Base-by-base conservation (phyloP, 148 eudicot species). In the Heliamphora exappendiculata region DNA sequence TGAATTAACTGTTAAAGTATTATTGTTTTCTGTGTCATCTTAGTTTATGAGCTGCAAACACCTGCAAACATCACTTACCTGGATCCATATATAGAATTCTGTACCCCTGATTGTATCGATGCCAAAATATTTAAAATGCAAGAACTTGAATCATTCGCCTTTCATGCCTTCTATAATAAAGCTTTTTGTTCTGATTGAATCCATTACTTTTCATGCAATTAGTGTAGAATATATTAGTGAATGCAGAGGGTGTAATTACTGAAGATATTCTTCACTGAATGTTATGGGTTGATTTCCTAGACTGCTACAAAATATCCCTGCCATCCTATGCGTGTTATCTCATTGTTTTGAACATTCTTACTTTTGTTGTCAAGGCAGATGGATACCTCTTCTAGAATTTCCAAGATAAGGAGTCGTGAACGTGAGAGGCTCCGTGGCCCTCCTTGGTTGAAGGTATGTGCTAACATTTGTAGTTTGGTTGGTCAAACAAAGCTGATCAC, bases 381-480 rank as follows among this genome's bases (percentile, higher is more conserved):
- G 99, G 99, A 95, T 86, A 87, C 99, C 68, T 95, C 99, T 79
- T 91, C 99, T 10, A 89, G 93, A 73, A 95, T 95, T 86, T 95
- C 98, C 17, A 93, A 89, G 86, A 91, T 95, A 86, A 89, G 99
- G 80, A 95, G 94, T 80, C 87, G 83, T 59, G 99, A 95, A 78
- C 99, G 97, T 74, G 98, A 91, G 79, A 89, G 99, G 76, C 96
- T 95, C 63, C 91, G 89, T 54, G 99, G 99, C 63, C 94, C 97
- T 54, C 97, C 97, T 75, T 95, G 99, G 99, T 84, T 95, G 44
- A 94, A 94, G 89, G 98, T 94, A 81, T n/a, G 70, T 29, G 9
- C 65, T 79, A 37, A 7, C 63, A 19, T 65, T 70, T 19, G 34
- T 70, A 7, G 1, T 72, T 67, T 39, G 16, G 59, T 31, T 53